Conservation (phyloP, 768 basidiomycete genomes). For the Leccinum sublutescens region DNA sequence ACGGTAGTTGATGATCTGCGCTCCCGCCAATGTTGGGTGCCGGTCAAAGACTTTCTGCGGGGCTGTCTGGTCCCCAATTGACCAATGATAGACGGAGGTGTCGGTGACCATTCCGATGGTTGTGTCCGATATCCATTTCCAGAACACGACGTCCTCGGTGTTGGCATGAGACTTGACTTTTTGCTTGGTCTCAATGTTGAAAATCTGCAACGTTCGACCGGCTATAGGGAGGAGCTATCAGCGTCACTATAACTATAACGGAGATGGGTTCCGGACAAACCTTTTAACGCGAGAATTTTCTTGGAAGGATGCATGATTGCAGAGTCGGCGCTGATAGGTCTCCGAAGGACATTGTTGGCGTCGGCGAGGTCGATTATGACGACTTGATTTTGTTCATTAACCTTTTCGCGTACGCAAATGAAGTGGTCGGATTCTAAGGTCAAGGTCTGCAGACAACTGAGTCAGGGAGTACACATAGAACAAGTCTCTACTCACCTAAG, state of each 20-base stretch:
- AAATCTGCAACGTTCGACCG: constrained; percentile 91
- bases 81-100: constrained; percentile 90
- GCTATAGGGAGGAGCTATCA: constrained; percentile 47
- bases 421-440: constrained; percentile 98
- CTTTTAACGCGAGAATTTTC: constrained; percentile 95
- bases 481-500: constrained; percentile 19
- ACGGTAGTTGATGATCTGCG: constrained; percentile 99
- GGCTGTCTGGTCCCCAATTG: constrained; percentile 65
- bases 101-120: constrained; percentile 97
- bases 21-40: constrained; percentile 88
- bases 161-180: constrained; percentile 96
- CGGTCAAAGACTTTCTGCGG: constrained; percentile 96
- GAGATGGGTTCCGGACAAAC: constrained; percentile 35
- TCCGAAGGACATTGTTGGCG: constrained; percentile 93
- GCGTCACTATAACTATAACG: neutral
- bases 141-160: constrained; percentile 94
- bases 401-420: constrained; percentile 96
- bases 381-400: constrained; percentile 94
- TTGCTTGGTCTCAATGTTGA: constrained; percentile 96
- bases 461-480: constrained; percentile 1
- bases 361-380: constrained; percentile 98
- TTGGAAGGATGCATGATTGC: constrained; percentile 98
- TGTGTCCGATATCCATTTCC: constrained; percentile 96
- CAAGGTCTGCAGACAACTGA: constrained; percentile 57
- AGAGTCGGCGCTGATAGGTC: constrained; percentile 97